Evolutionary conservation across 2,329 filamentous ascomycete genomes (phyloP), one percentile per base, ranked within the genome.

Genomic region (Camptophora hylomeconis): DNA sequence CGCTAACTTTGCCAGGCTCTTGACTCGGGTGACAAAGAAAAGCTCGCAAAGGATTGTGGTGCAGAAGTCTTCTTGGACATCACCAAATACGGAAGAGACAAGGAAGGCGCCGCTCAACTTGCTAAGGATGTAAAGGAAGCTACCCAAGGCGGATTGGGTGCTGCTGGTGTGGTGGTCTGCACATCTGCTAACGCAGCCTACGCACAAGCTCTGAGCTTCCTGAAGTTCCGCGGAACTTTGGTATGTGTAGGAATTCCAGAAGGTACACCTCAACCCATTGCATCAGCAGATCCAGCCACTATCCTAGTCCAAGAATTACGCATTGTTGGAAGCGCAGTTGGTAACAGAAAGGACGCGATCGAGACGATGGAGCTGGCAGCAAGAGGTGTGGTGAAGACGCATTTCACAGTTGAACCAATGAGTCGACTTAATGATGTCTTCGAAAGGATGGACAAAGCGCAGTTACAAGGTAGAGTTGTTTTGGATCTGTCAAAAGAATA

Each of bases 1-100:
- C 7, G 16, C 20, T 25, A 17, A 25, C 16, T 7, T 5, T 11
- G 2, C 3, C 9, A 31, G 29, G 29, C 72, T 15, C 65, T 80
- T 45, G 75, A 80, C 46, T 61, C 70, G 39, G 67, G 65, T 24
- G 65, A 60, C 42, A 80, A 80, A 49, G 66, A 69, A 41, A 42
- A 65, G 8, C 46, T 78, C 2, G 63, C 69, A 7, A 62, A 63
- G 26, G 59, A 66, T 1, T 71, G 61, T n/a, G 75, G 75, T 6
- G 73, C 73, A 0, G 73, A 79, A 46, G 63, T 68, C 39, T 80
- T 79, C 51, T 57, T 80, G 34, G 70, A 75, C 37, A 58, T 78
- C 33, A 68, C 70, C 17, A 56, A 63, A 32, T 61, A 58, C 41
- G 49, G 53, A 4, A 39, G 42, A 20, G 56, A 63, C 31, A 58